Percentiles rank a stretch among this genome's conserved stretches.
Evolutionary conservation across 129 eudicot species (phyloP).

Genomic region (Lactuca saligna): DNA sequence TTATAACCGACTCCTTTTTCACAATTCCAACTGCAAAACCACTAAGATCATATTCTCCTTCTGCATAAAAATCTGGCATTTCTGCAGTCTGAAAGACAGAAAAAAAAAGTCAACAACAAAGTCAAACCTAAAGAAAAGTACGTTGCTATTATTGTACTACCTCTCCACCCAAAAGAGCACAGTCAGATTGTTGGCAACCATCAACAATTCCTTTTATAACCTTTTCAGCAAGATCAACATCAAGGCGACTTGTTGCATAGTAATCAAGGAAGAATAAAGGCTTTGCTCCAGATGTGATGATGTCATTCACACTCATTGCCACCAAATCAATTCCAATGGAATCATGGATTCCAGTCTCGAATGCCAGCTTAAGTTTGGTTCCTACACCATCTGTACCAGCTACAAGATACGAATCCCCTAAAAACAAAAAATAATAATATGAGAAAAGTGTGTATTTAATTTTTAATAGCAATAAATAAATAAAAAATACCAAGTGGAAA

Average conservation of each 20-base stretch:
- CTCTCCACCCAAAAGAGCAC: constrained; percentile 88
- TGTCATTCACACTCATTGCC: constrained; percentile 99
- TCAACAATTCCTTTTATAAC: constrained; percentile 83
- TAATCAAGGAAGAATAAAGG: constrained; percentile 97
- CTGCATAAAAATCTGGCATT: constrained; percentile 91
- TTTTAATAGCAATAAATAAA: neutral
- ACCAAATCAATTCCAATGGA: constrained; percentile 91
- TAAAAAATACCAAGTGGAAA: constrained; percentile 65
- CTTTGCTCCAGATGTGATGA: constrained; percentile 94
- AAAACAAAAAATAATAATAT: neutral
- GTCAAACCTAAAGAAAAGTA: constrained; percentile 4
- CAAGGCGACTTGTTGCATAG: constrained; percentile 90
- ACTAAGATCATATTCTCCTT: constrained; percentile 90
- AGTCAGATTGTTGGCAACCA: constrained; percentile 85
- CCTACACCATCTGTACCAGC: constrained; percentile 99
- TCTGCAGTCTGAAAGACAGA: constrained; percentile 79
- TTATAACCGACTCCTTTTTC: constrained; percentile 73
- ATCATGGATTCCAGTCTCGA: constrained; percentile 88
- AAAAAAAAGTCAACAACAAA: constrained; percentile 1
- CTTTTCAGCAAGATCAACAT: constrained; percentile 96
- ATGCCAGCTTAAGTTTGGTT: constrained; percentile 93
- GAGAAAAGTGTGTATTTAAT: neutral
- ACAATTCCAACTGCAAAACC: constrained; percentile 92
- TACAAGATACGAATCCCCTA: constrained; percentile 96
- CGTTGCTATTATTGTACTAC: constrained; percentile 26